These are phyloP conservation scores for Tuber calosporum DNA, from an alignment of 495 filamentous ascomycete species.

Conservation along the genomic window DNA sequence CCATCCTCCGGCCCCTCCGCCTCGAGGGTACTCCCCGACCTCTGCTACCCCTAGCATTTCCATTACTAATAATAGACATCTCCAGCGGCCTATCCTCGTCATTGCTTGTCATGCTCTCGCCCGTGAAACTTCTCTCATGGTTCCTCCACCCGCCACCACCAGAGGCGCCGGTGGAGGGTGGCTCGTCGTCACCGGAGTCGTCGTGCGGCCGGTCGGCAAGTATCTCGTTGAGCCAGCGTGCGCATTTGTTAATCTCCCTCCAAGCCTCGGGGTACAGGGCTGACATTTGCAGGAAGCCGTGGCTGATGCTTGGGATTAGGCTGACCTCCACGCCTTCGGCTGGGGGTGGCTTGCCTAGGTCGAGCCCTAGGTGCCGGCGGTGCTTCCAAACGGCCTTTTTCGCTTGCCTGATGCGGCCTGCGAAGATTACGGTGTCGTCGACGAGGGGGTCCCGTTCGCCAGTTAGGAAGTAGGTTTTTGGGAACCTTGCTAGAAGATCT, in stretches of 20 bases:
- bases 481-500: slow-evolving; percentile 68
- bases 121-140: slow-evolving; percentile 24
- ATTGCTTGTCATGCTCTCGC: slow-evolving; percentile 23
- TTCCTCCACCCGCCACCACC: slow-evolving; percentile 29
- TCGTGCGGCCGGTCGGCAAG: slow-evolving; percentile 52
- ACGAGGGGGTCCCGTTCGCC: slow-evolving; percentile 93
- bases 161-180: slow-evolving; percentile 18
- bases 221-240: slow-evolving; percentile 66
- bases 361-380: slow-evolving; percentile 57
- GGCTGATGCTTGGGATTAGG: slow-evolving; percentile 77
- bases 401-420: slow-evolving; percentile 73
- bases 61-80: slow-evolving; percentile 37
- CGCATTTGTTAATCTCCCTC: slow-evolving; percentile 68
- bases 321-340: slow-evolving; percentile 58
- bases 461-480: slow-evolving; percentile 86
- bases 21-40: slow-evolving; percentile 23
- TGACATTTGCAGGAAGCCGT: slow-evolving; percentile 90
- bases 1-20: slow-evolving; percentile 44
- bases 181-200: slow-evolving; percentile 8
- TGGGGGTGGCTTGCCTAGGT: slow-evolving; percentile 34
- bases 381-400: slow-evolving; percentile 63
- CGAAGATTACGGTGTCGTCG: slow-evolving; percentile 94
- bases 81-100: slow-evolving; percentile 38
- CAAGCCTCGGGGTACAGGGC: slow-evolving; percentile 77
- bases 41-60: slow-evolving; percentile 39